Evolutionary conservation across 306 rosid species (phyloP).

Genomic region (Quillaja saponaria): DNA sequence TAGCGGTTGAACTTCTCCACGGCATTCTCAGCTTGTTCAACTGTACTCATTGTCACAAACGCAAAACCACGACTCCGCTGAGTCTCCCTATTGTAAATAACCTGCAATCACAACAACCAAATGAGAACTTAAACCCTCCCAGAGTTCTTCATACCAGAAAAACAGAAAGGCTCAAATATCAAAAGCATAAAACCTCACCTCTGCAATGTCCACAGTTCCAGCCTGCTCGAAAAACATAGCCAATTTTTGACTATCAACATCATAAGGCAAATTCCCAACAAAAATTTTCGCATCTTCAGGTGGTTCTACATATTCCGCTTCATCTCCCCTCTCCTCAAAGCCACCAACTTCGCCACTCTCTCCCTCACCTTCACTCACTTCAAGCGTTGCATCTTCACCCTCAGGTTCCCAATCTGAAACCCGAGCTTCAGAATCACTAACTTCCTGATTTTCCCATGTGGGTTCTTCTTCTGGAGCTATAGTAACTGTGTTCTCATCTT

Average conservation of each 20-base stretch:
- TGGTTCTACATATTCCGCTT: constrained; percentile 44
- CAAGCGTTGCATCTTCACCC: no score
- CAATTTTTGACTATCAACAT: constrained; percentile 68
- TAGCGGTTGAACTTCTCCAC: constrained; percentile 65
- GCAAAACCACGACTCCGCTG: constrained; percentile 92
- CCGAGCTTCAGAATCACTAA: constrained; percentile 31
- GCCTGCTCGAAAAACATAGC: constrained; percentile 73
- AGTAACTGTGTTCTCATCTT: constrained; percentile 48
- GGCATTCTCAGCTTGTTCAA: constrained; percentile 81
- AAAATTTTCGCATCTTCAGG: constrained; percentile 76
- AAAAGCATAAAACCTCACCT: constrained; percentile 46
- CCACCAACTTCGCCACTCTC: constrained; percentile 43
- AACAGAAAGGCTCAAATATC: constrained; percentile 2
- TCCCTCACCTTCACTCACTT: constrained; percentile 27
- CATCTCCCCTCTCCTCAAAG: constrained; percentile 35
- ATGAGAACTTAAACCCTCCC: background rate
- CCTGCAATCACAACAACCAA: constrained; percentile 45
- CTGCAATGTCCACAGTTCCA: constrained; percentile 84
- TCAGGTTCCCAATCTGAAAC: constrained; percentile 47
- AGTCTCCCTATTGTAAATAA: constrained; percentile 78
- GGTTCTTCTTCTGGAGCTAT: constrained; percentile 30
- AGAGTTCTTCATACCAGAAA: background rate
- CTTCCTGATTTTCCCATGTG: constrained; percentile 48
- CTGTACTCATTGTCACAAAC: constrained; percentile 84
- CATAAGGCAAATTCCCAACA: constrained; percentile 87